Conservation (phyloP, 306 rosid genomes). For the Dryas alaskensis region DNA sequence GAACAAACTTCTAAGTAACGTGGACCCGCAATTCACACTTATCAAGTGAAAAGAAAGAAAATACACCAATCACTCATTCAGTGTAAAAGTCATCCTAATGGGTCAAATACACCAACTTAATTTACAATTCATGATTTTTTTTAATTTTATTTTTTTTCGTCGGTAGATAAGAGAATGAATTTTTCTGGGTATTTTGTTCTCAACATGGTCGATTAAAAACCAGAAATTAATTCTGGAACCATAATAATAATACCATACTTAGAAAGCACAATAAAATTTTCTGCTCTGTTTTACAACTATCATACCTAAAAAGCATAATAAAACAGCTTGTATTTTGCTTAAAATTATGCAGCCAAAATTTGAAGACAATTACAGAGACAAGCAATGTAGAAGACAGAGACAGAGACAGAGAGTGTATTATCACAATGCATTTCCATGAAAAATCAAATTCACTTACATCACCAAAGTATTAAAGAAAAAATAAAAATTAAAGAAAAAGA, state of each 20-base stretch:
- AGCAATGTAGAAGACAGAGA: neutral
- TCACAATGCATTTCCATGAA: constrained; percentile 22
- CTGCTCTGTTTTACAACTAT: neutral
- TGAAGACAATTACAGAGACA: neutral
- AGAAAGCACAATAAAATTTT: neutral
- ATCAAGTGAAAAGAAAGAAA: constrained; percentile 8
- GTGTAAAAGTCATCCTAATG: neutral
- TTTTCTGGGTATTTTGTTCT: neutral
- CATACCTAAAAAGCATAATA: neutral
- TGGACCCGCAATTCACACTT: constrained; percentile 15
- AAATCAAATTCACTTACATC: constrained; percentile 36
- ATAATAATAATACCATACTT: neutral
- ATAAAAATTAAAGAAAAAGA: neutral
- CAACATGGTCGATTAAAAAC: neutral
- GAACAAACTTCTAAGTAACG: neutral
- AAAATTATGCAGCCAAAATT: neutral
- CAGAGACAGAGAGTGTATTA: neutral
- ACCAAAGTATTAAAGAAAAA: constrained; percentile 13
- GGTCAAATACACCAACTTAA: neutral
- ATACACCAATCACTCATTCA: neutral
- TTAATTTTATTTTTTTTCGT: no score
- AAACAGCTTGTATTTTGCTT: neutral
- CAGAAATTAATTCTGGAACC: neutral
- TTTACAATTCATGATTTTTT: neutral
- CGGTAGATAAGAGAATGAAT: no score